A percentile compares a stretch with the other conserved stretches of the same genome.
Conservation (phyloP, 129 eudicot species). For the Artemisia tridentata region DNA sequence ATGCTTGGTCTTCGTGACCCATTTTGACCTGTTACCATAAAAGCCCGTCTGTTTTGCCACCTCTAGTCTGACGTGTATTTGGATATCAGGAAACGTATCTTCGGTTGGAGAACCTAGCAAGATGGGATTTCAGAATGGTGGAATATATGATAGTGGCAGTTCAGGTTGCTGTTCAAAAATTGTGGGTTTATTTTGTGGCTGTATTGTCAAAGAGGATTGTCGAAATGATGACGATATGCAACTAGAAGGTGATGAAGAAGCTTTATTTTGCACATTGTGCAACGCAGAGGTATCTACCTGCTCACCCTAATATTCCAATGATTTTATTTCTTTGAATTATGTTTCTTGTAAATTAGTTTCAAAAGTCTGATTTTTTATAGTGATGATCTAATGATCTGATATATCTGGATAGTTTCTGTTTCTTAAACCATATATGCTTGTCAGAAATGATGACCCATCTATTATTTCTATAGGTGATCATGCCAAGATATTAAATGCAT, state of each 20-base stretch:
- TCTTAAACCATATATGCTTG: neutral
- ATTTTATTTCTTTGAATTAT: neutral
- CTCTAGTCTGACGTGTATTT: neutral
- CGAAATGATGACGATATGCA: slow-evolving; percentile 59
- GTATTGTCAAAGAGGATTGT: slow-evolving; percentile 88
- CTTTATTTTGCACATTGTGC: slow-evolving; percentile 93
- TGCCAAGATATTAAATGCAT: neutral
- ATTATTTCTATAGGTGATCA: neutral
- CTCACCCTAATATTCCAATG: neutral
- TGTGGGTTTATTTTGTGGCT: slow-evolving; percentile 63
- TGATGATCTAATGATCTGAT: neutral
- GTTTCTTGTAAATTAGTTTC: neutral
- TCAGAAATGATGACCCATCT: neutral
- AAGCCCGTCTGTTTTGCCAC: neutral
- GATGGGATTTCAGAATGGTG: slow-evolving; percentile 44
- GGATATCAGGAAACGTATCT: slow-evolving; percentile 49
- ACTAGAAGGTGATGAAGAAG: slow-evolving; percentile 73
- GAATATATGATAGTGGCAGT: slow-evolving; percentile 33
- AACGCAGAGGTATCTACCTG: slow-evolving; percentile 68
- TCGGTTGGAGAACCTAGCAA: slow-evolving; percentile 59
- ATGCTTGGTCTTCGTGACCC: too few relatives aligned
- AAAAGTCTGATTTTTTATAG: neutral
- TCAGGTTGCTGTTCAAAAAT: slow-evolving; percentile 55
- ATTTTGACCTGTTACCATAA: neutral
- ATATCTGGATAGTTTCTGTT: neutral